Percentiles rank a stretch among this genome's conserved stretches.
Conservation (phyloP, 2,329 filamentous ascomycete genomes). For the Sporothrix brasiliensis region DNA sequence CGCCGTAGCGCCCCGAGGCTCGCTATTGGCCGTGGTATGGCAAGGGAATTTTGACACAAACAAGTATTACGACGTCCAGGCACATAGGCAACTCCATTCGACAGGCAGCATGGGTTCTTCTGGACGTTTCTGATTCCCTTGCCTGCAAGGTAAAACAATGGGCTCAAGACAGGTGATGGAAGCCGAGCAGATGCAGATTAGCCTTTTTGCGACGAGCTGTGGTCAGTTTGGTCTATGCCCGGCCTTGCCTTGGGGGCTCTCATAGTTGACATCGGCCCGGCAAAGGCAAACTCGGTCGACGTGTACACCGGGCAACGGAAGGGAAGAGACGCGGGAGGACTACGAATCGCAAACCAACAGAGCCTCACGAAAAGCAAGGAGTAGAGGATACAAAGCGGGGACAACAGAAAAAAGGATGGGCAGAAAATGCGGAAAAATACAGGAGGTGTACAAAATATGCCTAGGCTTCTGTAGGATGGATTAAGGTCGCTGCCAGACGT, state of each 20-base stretch:
- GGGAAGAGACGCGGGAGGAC: not conserved
- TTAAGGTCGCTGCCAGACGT: not conserved
- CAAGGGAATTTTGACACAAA: too few relatives aligned
- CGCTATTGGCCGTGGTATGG: not conserved
- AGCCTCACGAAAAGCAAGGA: not conserved
- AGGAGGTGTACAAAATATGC: not conserved
- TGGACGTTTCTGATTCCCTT: not conserved
- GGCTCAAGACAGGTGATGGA: not conserved
- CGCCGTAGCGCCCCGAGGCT: not conserved
- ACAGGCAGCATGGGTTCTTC: not conserved
- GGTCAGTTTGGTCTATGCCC: not conserved
- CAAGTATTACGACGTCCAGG: not conserved
- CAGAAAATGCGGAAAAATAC: not conserved
- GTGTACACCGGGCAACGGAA: not conserved
- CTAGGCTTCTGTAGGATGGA: constrained; percentile 7
- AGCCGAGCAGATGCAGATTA: constrained; percentile 7
- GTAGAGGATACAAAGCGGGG: not conserved
- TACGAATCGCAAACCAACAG: not conserved
- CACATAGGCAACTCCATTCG: not conserved
- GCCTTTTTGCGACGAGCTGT: constrained; percentile 1
- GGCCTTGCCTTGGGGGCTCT: not conserved
- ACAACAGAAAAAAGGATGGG: not conserved
- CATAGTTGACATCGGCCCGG: not conserved
- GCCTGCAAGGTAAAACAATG: constrained; percentile 8
- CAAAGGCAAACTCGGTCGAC: not conserved